Conservation (phyloP, 75 land plant genomes). For the Pseudotsuga menziesii region DNA sequence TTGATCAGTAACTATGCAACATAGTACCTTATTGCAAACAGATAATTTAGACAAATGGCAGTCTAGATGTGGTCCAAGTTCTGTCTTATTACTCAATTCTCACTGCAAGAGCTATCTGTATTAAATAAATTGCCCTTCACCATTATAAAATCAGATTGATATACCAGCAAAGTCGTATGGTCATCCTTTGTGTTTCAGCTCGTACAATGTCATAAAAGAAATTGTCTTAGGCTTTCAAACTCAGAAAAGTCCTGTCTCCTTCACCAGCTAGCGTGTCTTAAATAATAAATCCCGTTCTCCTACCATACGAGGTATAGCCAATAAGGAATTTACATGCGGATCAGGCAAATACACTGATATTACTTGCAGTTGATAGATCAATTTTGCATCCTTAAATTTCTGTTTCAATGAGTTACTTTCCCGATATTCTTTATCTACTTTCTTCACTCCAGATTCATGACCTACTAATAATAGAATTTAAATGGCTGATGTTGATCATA, state of each 20-base stretch:
- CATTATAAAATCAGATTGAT: too few relatives aligned
- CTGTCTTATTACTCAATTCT: too few relatives aligned
- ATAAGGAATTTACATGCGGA: background rate
- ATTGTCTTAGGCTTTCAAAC: background rate
- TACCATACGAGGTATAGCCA: background rate
- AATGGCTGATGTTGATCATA: background rate
- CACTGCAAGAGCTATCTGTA: too few relatives aligned
- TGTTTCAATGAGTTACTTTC: background rate
- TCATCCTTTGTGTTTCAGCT: too few relatives aligned
- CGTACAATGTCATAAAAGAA: background rate
- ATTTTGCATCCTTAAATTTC: background rate
- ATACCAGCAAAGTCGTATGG: too few relatives aligned
- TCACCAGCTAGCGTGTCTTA: background rate
- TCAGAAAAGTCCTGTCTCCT: background rate
- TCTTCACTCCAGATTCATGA: too few relatives aligned
- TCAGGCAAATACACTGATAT: background rate
- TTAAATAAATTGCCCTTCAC: too few relatives aligned
- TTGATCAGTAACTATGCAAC: background rate
- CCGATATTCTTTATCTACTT: background rate
- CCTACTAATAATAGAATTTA: too few relatives aligned
- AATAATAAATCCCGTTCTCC: background rate
- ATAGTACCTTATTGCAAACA: background rate
- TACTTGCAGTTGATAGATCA: background rate
- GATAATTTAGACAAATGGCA: too few relatives aligned
- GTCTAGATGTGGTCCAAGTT: too few relatives aligned